Percentiles rank a stretch among this genome's conserved stretches.
phyloP scores from a whole-genome alignment of 441 rosid species.

The Arabidopsis lyrata region DNA sequence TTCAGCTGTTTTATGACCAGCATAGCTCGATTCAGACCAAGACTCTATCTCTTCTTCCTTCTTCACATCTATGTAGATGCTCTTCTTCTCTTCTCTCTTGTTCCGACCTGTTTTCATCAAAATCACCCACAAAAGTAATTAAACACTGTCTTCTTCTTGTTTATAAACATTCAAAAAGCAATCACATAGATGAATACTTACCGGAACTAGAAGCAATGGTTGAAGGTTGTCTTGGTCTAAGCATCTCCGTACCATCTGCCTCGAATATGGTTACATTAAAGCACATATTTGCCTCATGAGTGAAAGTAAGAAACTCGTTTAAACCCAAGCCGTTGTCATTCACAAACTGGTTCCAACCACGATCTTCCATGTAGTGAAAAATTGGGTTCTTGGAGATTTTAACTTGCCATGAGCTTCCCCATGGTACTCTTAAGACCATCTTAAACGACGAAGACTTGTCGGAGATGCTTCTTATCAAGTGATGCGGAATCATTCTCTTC shows the following conservation, averaged over 20 bases:
- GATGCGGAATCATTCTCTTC: conserved; percentile 38
- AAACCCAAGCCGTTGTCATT: conserved; percentile 33
- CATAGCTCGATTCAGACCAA: conserved; percentile 13
- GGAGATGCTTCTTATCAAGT: conserved; percentile 27
- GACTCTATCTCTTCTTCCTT: conserved; percentile 22
- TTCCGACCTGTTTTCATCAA: conserved; percentile 13
- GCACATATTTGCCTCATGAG: conserved; percentile 34
- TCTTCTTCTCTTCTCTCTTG: conserved; percentile 7
- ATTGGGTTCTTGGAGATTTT: conserved; percentile 22
- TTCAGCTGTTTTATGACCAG: not conserved
- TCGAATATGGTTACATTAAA: conserved; percentile 35
- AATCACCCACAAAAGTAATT: not conserved
- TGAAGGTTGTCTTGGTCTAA: conserved; percentile 10
- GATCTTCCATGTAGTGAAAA: conserved; percentile 38
- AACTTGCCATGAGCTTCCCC: conserved; percentile 44
- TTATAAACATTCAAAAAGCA: not conserved
- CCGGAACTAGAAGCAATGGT: conserved; percentile 24
- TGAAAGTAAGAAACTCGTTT: conserved; percentile 36
- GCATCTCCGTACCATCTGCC: conserved; percentile 34
- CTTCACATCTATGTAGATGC: conserved; percentile 17
- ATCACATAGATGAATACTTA: conserved; percentile 17
- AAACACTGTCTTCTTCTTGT: not conserved
- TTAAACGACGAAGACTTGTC: not conserved
- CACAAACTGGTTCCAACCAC: conserved; percentile 39
- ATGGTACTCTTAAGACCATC: conserved; percentile 35